phyloP scores from a whole-genome alignment of 768 basidiomycete species.

The Trametopsis cervina region DNA sequence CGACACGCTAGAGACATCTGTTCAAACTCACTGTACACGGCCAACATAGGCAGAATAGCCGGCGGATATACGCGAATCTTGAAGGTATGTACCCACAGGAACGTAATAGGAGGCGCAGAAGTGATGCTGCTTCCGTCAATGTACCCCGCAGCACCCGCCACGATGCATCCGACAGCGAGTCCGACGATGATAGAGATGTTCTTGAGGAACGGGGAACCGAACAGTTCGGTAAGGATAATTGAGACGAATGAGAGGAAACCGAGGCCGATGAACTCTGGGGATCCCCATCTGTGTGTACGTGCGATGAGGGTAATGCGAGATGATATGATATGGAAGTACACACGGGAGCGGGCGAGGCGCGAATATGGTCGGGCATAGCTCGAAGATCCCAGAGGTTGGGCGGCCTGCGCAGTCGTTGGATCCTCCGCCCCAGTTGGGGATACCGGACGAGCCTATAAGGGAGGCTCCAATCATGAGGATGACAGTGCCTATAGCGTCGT shows the following conservation, averaged over 20 bases:
- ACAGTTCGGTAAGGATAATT: slow-evolving; percentile 74
- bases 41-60: slow-evolving; percentile 53
- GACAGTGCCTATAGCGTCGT: slow-evolving; percentile 67
- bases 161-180: slow-evolving; percentile 71
- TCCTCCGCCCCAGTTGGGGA: slow-evolving; percentile 81
- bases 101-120: slow-evolving; percentile 71
- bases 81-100: slow-evolving; percentile 75
- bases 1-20: not conserved
- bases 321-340: slow-evolving; percentile 15
- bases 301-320: not conserved
- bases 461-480: slow-evolving; percentile 77
- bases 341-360: slow-evolving; percentile 66
- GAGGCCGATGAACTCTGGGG: slow-evolving; percentile 78
- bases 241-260: slow-evolving; percentile 77
- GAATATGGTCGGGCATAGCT: slow-evolving; percentile 62
- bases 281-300: slow-evolving; percentile 52
- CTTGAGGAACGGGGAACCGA: slow-evolving; percentile 81
- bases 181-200: slow-evolving; percentile 75
- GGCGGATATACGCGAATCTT: slow-evolving; percentile 72
- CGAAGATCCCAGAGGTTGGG: slow-evolving; percentile 61
- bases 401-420: slow-evolving; percentile 59
- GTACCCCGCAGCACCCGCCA: slow-evolving; percentile 74
- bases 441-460: slow-evolving; percentile 67
- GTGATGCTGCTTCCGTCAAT: slow-evolving; percentile 61
- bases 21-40: slow-evolving; percentile 45